These are phyloP conservation scores for Phaeosphaeriaceae sp. DNA, from an alignment of 2,329 filamentous ascomycete species.

Conservation along the genomic window DNA sequence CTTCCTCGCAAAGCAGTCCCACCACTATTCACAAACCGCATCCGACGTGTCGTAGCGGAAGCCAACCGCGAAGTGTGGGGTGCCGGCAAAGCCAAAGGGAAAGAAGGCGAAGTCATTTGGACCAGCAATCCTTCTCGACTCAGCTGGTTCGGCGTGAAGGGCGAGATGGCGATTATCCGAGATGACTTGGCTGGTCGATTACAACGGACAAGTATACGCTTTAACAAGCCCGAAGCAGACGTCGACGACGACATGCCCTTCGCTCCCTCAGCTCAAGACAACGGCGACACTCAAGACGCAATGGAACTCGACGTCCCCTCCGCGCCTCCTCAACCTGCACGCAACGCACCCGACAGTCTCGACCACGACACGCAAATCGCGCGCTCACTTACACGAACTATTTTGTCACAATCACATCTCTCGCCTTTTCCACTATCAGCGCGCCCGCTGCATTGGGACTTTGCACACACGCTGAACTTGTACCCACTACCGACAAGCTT, in stretches of 20 bases:
- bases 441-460: constrained; percentile 91
- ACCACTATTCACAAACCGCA: constrained; percentile 86
- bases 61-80: constrained; percentile 75
- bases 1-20: constrained; percentile 78
- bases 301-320: constrained; percentile 57
- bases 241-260: constrained; percentile 37
- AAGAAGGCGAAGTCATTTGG: constrained; percentile 80
- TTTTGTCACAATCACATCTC: constrained; percentile 89
- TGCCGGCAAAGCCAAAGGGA: constrained; percentile 51
- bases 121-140: constrained; percentile 86
- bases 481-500: constrained; percentile 89
- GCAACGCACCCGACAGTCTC: constrained; percentile 26
- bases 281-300: constrained; percentile 24
- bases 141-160: constrained; percentile 83
- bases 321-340: constrained; percentile 15
- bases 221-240: constrained; percentile 61
- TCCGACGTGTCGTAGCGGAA: constrained; percentile 79
- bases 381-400: constrained; percentile 84
- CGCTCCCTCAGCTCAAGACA: constrained; percentile 17
- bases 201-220: constrained; percentile 76
- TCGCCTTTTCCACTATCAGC: constrained; percentile 83
- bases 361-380: constrained; percentile 59
- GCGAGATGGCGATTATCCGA: constrained; percentile 86
- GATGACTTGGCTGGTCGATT: constrained; percentile 86
- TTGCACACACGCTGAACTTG: constrained; percentile 75